Base-by-base conservation (phyloP, 768 basidiomycete genomes). In the Boletus bicolor region DNA sequence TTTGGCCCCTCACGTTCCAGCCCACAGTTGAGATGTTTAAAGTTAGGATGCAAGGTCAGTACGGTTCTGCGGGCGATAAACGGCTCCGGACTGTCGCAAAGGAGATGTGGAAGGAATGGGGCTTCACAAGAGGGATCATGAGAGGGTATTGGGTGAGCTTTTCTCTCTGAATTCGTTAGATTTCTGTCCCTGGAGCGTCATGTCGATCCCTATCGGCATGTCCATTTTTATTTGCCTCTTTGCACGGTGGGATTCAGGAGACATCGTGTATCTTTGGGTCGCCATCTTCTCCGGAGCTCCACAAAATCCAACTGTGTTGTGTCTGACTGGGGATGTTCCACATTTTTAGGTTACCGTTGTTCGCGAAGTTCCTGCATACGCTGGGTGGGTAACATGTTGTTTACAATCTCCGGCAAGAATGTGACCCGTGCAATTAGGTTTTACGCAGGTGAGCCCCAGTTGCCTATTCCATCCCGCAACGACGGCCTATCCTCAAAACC, bases 11-110 rank as follows among this genome's bases (percentile, higher is more conserved):
- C 17, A 38, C 7, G 1, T 32, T 19, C 10, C 2, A 15, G 37
- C 15, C 57, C 42, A 51, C 57, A 92, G 91, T 93, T 49, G 97
- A 99, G 73, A 92, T 98, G 90, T 98, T 98, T 77, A 98, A 99
- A 73, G 92, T 98, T 30, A 82, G 91, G 17, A 97, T 97, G 96
- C 95, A 97, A 72, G 94, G 89, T 7, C 91, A 98, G 68, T 96
- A 97, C 63, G 96, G 95, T 11, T 79, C 77, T 4, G 77, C 83
- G 12, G 79, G 81, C 9, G 94, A 98, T 68, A 88, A 95, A 71
- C 81, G 83, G 39, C 77, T 99, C 28, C 74, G 86, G 36, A 79
- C 75, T 8, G 79, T 98, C 9, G 83, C 82, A 15, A 75, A 73
- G 21, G 93, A 95, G 60, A 92, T 94, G 86, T 97, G 92, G 87